phyloP scores from a whole-genome alignment of 306 rosid species.

The Glycine tomentella region DNA sequence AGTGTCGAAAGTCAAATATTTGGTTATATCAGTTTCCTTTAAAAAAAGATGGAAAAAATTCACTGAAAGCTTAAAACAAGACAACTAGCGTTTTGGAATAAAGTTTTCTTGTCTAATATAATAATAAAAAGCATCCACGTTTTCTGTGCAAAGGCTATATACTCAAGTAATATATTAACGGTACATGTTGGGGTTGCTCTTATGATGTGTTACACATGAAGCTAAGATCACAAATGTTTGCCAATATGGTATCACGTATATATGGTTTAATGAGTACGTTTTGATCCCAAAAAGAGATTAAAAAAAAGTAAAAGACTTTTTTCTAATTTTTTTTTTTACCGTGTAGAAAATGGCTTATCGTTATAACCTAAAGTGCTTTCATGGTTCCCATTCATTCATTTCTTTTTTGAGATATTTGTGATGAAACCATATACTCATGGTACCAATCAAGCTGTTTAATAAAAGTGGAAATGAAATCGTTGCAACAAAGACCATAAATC shows the following conservation, averaged over 20 bases:
- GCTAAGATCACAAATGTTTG: conserved; percentile 46
- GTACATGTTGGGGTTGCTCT: conserved; percentile 36
- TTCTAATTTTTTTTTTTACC: background rate
- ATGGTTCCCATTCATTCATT: conserved; percentile 37
- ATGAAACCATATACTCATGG: conserved; percentile 20
- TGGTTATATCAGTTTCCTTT: background rate
- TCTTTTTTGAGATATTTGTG: conserved; percentile 36
- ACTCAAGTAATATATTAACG: background rate
- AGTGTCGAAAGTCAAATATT: background rate
- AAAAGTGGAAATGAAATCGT: conserved; percentile 47
- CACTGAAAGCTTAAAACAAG: background rate
- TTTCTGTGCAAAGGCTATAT: conserved; percentile 27
- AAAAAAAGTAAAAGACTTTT: background rate
- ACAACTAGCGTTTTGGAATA: background rate
- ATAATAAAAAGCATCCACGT: conserved; percentile 32
- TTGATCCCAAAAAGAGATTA: conserved; percentile 27
- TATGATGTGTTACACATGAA: conserved; percentile 45
- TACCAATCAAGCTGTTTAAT: conserved; percentile 40
- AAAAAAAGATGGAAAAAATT: background rate
- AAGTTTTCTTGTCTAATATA: background rate
- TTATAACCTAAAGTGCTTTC: conserved; percentile 32
- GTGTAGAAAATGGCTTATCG: conserved; percentile 2
- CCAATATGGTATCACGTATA: conserved; percentile 39
- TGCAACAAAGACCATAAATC: conserved; percentile 35
- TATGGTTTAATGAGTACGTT: conserved; percentile 40